These are phyloP conservation scores for Hericium coralloides DNA, from an alignment of 768 basidiomycete genomes.

Conservation along the genomic window DNA sequence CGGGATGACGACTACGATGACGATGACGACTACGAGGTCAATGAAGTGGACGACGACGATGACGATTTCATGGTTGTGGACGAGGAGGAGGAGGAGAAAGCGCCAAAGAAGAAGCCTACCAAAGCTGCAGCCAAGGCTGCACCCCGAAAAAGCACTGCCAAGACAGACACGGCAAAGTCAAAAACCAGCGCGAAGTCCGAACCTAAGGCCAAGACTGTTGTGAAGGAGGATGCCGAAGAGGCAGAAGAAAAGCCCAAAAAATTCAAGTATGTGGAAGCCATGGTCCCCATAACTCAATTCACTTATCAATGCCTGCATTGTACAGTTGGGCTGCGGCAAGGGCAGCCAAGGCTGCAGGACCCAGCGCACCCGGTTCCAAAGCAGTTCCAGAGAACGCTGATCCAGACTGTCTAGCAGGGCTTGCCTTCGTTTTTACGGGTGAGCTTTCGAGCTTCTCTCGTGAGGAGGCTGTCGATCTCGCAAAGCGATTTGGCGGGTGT, in stretches of 20 bases:
- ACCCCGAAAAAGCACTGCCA: neutral
- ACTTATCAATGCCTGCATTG: neutral
- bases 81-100: slow-evolving; percentile 13
- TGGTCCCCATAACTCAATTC: neutral
- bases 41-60: slow-evolving; percentile 12
- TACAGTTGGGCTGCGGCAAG: slow-evolving; percentile 42
- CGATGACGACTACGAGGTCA: slow-evolving; percentile 19
- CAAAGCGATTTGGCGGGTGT: slow-evolving; percentile 89
- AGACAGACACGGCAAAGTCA: slow-evolving; percentile 5
- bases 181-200: slow-evolving; percentile 8
- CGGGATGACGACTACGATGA: slow-evolving; percentile 26
- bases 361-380: slow-evolving; percentile 48
- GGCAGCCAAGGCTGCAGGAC: slow-evolving; percentile 55
- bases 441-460: slow-evolving; percentile 82
- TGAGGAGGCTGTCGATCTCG: slow-evolving; percentile 80
- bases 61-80: slow-evolving; percentile 13
- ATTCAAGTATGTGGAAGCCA: slow-evolving; percentile 24
- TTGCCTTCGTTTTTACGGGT: slow-evolving; percentile 94
- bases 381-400: slow-evolving; percentile 58
- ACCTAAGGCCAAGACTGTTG: slow-evolving; percentile 13
- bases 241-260: slow-evolving; percentile 24
- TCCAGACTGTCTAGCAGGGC: slow-evolving; percentile 75
- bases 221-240: slow-evolving; percentile 6
- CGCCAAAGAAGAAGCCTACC: slow-evolving; percentile 8
- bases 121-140: neutral